Evolutionary conservation across 2,329 filamentous ascomycete genomes (phyloP), one percentile per base, ranked within the genome.

Genomic region (Exophiala sp.): DNA sequence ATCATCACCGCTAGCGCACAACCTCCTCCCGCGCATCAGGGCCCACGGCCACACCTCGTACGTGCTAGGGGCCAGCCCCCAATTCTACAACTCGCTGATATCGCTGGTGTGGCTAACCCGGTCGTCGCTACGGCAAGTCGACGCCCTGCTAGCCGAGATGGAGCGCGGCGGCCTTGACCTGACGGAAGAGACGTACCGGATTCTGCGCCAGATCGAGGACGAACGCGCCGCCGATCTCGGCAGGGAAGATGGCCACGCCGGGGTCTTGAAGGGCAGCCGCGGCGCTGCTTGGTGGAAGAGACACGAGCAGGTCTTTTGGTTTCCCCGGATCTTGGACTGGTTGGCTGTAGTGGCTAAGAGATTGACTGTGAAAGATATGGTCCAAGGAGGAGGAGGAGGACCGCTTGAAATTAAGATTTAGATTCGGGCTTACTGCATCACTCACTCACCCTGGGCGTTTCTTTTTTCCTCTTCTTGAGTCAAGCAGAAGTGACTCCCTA

Each of bases 1-100:
- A 0, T 62, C 64, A 8, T 73, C 71, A 1, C 63, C 60, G 2
- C 63, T 70, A 19, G 65, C 69, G 46, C 55, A 63, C n/a, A 62
- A 70, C 48, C 65, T 73, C 43, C 66, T 70, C 9, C 60, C 68
- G 8, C 65, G 62, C 0, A 68, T 73, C 53, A 68, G 67, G 46
- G 59, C 63, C 1, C 65, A 70, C 3, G 71, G 72, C 8, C 64
- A 67, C 2, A 61, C 65, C 11, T 70, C 68, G n/a, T 64, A 68
- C 18, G 60, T 73, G n/a, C 64, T 73, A 3, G 71, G 69, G 10
- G 64, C 66, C 11, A 70, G 67, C 6, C 64, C 64, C 1, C 62
- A 62, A 1, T 65, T 74, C 18, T 73, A 69, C 59, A 72, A 73
- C 53, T 70, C 72, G 35, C 58, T 73, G 52, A 65, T 74, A 23